phyloP scores from a whole-genome alignment of 257 asterid species.

The Przewalskia tangutica region DNA sequence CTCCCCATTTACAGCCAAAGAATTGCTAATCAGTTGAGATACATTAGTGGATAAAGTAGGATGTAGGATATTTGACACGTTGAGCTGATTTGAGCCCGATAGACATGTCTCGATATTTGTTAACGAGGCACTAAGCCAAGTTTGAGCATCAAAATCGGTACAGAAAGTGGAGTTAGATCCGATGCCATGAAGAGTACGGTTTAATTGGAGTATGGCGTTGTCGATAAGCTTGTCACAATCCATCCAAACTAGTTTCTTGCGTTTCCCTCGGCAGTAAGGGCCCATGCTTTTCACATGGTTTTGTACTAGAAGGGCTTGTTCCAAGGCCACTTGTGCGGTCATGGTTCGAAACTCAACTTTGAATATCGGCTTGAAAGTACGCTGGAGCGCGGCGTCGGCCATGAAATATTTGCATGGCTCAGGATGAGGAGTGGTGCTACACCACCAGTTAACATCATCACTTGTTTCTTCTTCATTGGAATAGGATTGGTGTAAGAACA shows the following conservation, averaged over 20 bases:
- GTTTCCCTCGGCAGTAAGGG: constrained; percentile 11
- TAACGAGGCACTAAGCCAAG: constrained; percentile 75
- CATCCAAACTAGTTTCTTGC: constrained; percentile 17
- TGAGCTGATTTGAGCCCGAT: constrained; percentile 38
- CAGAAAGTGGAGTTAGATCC: constrained; percentile 14
- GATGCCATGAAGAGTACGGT: constrained; percentile 25
- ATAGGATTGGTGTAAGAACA: constrained; percentile 10
- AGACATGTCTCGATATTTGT: constrained; percentile 49
- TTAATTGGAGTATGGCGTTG: constrained; percentile 38
- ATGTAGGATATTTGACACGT: constrained; percentile 32
- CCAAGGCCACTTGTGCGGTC: constrained; percentile 41
- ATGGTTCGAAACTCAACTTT: constrained; percentile 34
- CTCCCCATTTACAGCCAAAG: constrained; percentile 45
- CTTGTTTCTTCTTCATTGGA: not conserved
- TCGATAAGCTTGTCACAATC: constrained; percentile 51
- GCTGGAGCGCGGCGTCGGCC: constrained; percentile 11
- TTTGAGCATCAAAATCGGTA: constrained; percentile 40
- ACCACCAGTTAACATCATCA: constrained; percentile 43
- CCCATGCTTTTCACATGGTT: constrained; percentile 17
- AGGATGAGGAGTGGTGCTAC: constrained; percentile 63
- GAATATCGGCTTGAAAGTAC: constrained; percentile 19
- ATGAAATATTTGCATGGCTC: constrained; percentile 40
- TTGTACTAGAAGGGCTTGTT: constrained; percentile 30
- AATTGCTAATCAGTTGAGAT: constrained; percentile 48
- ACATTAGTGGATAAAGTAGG: constrained; percentile 33